phyloP scores from a whole-genome alignment of 305 asterid genomes.

The Fraxinus dipetala region DNA sequence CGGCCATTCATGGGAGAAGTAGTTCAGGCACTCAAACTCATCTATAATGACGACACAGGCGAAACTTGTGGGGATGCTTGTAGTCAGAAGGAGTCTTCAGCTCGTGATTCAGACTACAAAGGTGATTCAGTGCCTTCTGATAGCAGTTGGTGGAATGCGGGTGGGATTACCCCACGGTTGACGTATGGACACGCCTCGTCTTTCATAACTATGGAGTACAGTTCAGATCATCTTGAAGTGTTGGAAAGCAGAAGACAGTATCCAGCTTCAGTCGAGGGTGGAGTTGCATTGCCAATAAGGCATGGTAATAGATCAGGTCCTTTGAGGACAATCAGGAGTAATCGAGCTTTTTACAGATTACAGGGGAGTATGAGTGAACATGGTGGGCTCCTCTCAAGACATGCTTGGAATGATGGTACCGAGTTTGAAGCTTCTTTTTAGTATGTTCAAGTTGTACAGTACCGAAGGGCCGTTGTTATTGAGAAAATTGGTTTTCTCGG shows the following conservation, averaged over 20 bases:
- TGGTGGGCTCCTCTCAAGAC: constrained; percentile 48
- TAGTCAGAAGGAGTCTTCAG: constrained; percentile 72
- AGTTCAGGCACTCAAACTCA: constrained; percentile 93
- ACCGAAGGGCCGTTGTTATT: constrained; percentile 42
- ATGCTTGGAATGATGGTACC: constrained; percentile 51
- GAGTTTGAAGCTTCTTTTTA: constrained; percentile 66
- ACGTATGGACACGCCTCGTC: constrained; percentile 65
- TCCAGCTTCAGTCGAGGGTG: constrained; percentile 54
- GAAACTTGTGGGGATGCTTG: constrained; percentile 74
- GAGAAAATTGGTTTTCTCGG: constrained; percentile 35
- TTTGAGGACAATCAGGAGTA: constrained; percentile 68
- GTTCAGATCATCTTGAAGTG: constrained; percentile 79
- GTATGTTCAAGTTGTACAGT: constrained; percentile 55
- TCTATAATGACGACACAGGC: constrained; percentile 66
- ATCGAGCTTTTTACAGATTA: constrained; percentile 58
- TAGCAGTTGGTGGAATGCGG: constrained; percentile 96
- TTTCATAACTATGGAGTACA: constrained; percentile 88
- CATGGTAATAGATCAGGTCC: constrained; percentile 94
- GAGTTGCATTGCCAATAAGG: constrained; percentile 43
- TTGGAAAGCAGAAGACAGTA: constrained; percentile 62
- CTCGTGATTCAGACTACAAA: constrained; percentile 70
- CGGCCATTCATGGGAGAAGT: constrained; percentile 98
- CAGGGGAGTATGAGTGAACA: constrained; percentile 89
- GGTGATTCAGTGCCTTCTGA: constrained; percentile 69
- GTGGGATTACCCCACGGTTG: constrained; percentile 56